Conservation (phyloP, 306 rosid genomes). For the Crataegus laevigata region DNA sequence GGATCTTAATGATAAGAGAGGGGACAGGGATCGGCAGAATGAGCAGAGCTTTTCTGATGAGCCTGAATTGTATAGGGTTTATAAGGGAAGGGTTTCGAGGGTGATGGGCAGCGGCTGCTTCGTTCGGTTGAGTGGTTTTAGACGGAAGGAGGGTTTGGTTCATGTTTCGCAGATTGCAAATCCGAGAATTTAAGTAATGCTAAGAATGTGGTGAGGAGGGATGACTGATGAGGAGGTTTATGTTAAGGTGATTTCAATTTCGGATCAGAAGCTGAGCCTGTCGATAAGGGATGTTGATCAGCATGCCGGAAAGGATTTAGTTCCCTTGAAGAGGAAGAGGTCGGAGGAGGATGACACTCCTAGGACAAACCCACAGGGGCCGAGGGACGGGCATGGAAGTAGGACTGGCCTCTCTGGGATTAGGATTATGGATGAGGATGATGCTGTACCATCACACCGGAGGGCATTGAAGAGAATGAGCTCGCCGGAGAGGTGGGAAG, state of each 20-base stretch:
- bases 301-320: slow-evolving; percentile 39
- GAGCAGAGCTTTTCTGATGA: neutral
- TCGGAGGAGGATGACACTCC: slow-evolving; percentile 38
- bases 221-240: neutral
- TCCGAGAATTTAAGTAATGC: neutral
- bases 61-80: neutral
- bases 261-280: neutral
- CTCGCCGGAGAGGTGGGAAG: slow-evolving; percentile 86
- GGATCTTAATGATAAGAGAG: slow-evolving; percentile 44
- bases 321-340: slow-evolving; percentile 51
- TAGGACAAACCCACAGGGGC: slow-evolving; percentile 49
- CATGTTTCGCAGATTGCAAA: neutral
- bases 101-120: neutral
- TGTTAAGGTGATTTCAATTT: neutral
- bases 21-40: too few relatives aligned
- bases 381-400: slow-evolving; percentile 43
- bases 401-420: slow-evolving; percentile 85
- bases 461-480: slow-evolving; percentile 78
- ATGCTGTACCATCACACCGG: slow-evolving; percentile 44
- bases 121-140: neutral
- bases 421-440: slow-evolving; percentile 64
- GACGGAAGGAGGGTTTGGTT: neutral
- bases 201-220: neutral
- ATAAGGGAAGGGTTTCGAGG: neutral
- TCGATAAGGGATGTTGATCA: neutral